Evolutionary conservation across 805 yeast genomes (phyloP).

Genomic region (Ogataea minuta): DNA sequence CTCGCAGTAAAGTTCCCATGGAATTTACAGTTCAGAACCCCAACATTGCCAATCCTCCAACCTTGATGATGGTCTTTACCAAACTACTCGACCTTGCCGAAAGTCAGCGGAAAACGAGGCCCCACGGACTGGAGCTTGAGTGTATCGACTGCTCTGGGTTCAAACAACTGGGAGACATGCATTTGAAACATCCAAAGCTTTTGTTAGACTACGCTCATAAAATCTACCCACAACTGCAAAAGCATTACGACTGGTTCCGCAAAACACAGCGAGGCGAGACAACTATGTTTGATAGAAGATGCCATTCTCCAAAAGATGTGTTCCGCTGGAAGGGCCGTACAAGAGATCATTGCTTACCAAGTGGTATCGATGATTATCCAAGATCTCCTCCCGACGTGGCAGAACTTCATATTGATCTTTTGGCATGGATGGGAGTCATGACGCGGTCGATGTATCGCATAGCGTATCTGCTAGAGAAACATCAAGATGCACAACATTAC

Average conservation of each 20-base stretch:
- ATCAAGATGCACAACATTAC: constrained; percentile 59
- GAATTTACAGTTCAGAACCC: constrained; percentile 87
- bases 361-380: constrained; percentile 96
- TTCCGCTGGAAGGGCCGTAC: constrained; percentile 96
- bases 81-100: constrained; percentile 51
- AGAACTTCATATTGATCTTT: constrained; percentile 84
- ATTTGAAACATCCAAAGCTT: constrained; percentile 58
- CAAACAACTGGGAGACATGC: constrained; percentile 46
- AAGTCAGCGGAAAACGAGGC: constrained; percentile 22
- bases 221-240: constrained; percentile 73
- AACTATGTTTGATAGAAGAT: constrained; percentile 65
- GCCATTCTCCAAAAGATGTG: constrained; percentile 54
- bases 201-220: constrained; percentile 54
- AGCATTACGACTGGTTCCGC: constrained; percentile 84
- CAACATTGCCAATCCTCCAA: constrained; percentile 92
- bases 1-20: constrained; percentile 80
- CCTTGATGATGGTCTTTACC: constrained; percentile 71
- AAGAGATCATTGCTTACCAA: constrained; percentile 77
- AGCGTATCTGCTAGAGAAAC: constrained; percentile 58
- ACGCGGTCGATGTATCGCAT: constrained; percentile 74
- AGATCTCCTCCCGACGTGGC: constrained; percentile 83
- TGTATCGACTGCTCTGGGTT: constrained; percentile 30
- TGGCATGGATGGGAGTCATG: constrained; percentile 95
- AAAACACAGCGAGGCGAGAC: constrained; percentile 73
- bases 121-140: constrained; percentile 14